Percentiles rank a stretch among this genome's conserved stretches.
Conservation (phyloP, 2,329 filamentous ascomycete genomes). For the Alternaria triticina region DNA sequence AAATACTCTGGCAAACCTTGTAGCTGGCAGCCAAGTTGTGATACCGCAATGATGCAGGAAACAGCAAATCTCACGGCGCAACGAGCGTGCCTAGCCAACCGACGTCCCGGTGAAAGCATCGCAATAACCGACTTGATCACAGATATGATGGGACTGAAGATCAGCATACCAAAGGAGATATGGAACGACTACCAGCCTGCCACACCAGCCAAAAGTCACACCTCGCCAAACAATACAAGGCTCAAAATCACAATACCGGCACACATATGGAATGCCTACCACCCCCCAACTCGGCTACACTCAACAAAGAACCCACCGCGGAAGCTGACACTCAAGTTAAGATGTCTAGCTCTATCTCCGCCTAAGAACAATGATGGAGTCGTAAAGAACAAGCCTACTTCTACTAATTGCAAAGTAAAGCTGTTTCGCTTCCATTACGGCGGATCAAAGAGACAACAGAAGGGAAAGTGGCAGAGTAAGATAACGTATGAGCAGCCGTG, state of each 20-base stretch:
- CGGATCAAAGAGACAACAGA: slow-evolving; percentile 8
- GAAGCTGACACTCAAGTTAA: not conserved
- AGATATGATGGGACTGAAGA: not conserved
- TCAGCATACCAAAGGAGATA: slow-evolving; percentile 15
- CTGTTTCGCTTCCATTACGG: slow-evolving; percentile 25
- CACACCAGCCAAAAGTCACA: rapidly evolving
- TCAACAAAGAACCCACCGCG: not conserved
- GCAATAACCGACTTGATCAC: not conserved
- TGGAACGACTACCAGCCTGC: slow-evolving; percentile 16
- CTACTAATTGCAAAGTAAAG: slow-evolving; percentile 18
- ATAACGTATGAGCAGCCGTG: slow-evolving; percentile 23
- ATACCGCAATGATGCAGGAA: not conserved
- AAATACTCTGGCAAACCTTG: slow-evolving; percentile 1
- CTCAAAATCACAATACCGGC: slow-evolving; percentile 14
- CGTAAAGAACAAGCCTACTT: too few relatives aligned
- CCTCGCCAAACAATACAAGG: not conserved
- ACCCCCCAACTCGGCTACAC: not conserved
- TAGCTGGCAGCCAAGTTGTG: not conserved
- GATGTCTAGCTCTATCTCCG: not conserved
- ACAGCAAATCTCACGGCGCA: not conserved
- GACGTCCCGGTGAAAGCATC: not conserved
- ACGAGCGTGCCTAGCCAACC: not conserved
- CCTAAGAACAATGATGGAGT: too few relatives aligned
- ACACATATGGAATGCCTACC: slow-evolving; percentile 18
- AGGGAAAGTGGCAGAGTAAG: slow-evolving; percentile 5